Evolutionary conservation across 306 rosid species (phyloP), one percentile per base, ranked within the genome.

Genomic region (Vicia sativa): DNA sequence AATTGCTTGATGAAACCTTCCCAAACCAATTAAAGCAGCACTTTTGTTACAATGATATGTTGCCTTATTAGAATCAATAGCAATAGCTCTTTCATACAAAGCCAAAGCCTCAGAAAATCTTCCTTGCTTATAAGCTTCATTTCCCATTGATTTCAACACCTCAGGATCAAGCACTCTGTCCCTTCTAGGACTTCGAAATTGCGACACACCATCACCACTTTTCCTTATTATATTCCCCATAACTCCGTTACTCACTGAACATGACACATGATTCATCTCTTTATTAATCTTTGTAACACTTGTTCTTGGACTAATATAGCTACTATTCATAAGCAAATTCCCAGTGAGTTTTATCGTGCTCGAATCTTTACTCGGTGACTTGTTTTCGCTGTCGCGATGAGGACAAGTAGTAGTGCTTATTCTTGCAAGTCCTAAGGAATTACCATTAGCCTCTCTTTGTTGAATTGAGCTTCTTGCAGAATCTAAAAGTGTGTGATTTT

Each of bases 161-260:
- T 95, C 97, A 19, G 97, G 97, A 62, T 93, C 87, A 5, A 70
- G 64, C 4, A 71, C 74, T 76, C 75, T 79, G 38, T 49, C 67
- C 21, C 60, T 80, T 60, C 62, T 62, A 23, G 73, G 43, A 26
- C 88, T 79, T 39, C 78, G 76, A 72, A 82, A 57, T 11, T 72
- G 86, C 1, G 71, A 60, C 4, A 74, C 42, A 15, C 86, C 91
- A 7, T 77, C 87, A 3, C 71, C 79, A 34, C 74, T 88, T 73
- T 78, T 88, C 81, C 88, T 85, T 82, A 90, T 65, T 41, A 95
- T 91, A 77, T 87, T 95, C 35, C 99, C 96, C 92, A 90, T 90
- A 0, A 57, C 81, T 0, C 46, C 74, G 16, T 73, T 81, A 42
- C 70, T 76, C 5, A 73, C 76, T 12, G 69, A 37, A 34, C 19